Evolutionary conservation across 352 stramenopile genomes (phyloP), one percentile per base, ranked within the genome.

Genomic region (Phytophthora pistaciae): DNA sequence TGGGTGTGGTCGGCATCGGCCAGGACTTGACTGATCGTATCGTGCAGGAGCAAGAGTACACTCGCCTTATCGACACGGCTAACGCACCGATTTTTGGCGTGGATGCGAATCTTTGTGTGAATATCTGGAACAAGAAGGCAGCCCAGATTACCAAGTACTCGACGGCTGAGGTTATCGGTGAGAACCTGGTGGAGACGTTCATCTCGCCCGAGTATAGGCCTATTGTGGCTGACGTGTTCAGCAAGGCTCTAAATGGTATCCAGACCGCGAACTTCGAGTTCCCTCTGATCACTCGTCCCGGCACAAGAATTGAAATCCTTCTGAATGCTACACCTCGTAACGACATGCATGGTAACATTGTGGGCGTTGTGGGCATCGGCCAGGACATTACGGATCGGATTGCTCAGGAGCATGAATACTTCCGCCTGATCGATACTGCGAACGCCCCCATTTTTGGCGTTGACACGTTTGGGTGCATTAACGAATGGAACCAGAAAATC

Each of bases 61-160:
- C 87, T 3, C 87, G 91, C 11, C 60, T 98, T n/a, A 96, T 98
- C 62, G 93, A 98, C 55, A 97, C 85, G 31, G 91, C 93, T 0
- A 97, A 98, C 59, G 88, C 90, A 13, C 90, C 92, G 4, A 98
- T 97, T 55, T 97, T 98, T 70, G 93, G 91, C 52, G 89, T 97
- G n/a, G 91, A 98, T 74, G 76, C 77, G 0, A 85, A 95, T 46
- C 76, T 96, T 5, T 93, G 88, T 49, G 92, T 97, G 13, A 97
- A 97, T 64, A 97, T 97, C 67, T 96, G 93, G 93, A 98, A 98
- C 77, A 88, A 97, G 59, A 97, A 97, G 68, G 92, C 90, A 11
- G 88, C 85, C 0, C 83, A 98, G 50, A 93, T 98, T 63, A 96
- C 92, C 21, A 87, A 94, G 42, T 93, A 95, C 74, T 82, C 82